Conservation (phyloP, 805 yeast species). For the Lachancea sp. region DNA sequence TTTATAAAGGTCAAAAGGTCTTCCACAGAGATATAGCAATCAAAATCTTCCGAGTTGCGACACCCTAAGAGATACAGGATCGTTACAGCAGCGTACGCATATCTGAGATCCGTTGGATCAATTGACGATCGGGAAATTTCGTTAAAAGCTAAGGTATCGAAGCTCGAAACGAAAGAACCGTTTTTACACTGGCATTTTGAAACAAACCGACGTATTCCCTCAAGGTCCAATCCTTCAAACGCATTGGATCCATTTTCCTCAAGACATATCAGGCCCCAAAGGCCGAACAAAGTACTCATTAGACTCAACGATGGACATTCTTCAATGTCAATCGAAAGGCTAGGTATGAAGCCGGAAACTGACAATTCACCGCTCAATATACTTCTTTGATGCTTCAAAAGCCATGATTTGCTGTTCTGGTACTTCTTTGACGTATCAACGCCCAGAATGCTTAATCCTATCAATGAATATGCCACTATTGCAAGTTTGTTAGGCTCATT, state of each 20-base stretch:
- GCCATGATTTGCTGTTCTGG: constrained; percentile 27
- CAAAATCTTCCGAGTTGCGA: constrained; percentile 17
- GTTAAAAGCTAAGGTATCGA: constrained; percentile 21
- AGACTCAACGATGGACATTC: constrained; percentile 43
- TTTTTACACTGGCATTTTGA: constrained; percentile 49
- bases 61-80: constrained; percentile 46
- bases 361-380: constrained; percentile 29
- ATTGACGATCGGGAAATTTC: constrained; percentile 27
- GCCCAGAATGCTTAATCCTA: constrained; percentile 38
- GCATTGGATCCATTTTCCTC: constrained; percentile 39
- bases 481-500: constrained; percentile 69
- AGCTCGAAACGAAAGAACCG: constrained; percentile 51
- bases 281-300: constrained; percentile 71
- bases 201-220: constrained; percentile 48
- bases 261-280: constrained; percentile 46
- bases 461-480: constrained; percentile 61
- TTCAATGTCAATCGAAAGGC: constrained; percentile 13
- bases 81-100: constrained; percentile 65
- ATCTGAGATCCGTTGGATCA: constrained; percentile 52
- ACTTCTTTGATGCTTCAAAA: constrained; percentile 17
- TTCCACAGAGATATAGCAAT: constrained; percentile 39
- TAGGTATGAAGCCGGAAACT: constrained; percentile 27
- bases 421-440: constrained; percentile 27
- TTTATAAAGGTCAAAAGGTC: constrained; percentile 36
- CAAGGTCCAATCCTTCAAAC: constrained; percentile 33